Evolutionary conservation across 371 early-diverging fungal genomes (phyloP), one percentile per base, ranked within the genome.

Genomic region (Apophysomyces ossiformis): DNA sequence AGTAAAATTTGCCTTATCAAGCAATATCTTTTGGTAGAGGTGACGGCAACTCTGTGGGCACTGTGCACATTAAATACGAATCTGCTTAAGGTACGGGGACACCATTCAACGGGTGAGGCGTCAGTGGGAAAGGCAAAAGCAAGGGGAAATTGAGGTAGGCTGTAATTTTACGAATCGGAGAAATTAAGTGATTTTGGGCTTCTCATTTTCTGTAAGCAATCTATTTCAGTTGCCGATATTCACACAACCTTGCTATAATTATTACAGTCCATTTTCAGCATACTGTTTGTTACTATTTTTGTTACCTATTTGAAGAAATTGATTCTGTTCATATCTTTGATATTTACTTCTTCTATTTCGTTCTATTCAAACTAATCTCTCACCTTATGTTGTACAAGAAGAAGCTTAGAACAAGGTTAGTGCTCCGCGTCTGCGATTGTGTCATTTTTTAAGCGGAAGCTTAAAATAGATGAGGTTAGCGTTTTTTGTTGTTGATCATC

Each of bases 381-480:
- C 3, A n/a, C 7, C 5, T 7, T 9, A 50, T 21, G 54, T 50
- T 18, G 21, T 26, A 50, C 54, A 50, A 50, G 21, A 50, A 50
- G 54, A 50, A 50, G 54, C 35, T 50, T 50, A 21, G 35, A 50
- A 50, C 54, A 50, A 50, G 21, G 54, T 50, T 50, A 26, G 21
- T 50, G 16, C 54, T 50, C 54, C 54, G 54, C 54, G 21, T 18
- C 54, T 50, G 21, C 21, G 21, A 50, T 50, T 50, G 54, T 50
- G 54, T 50, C 54, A 50, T 50, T 50, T 50, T 21, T 50, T 50
- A 50, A 50, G n/a, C 54, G 54, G 54, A 50, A 50, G 54, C 54
- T 50, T 50, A 50, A 50, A 50, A 50, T 21, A 21, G 5, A 50
- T 8, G 54, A 50, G 21, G 21, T 21, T 26, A 50, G 16, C 16